Evolutionary conservation across 495 filamentous ascomycete genomes (phyloP).

Genomic region (Copromyces sp.): DNA sequence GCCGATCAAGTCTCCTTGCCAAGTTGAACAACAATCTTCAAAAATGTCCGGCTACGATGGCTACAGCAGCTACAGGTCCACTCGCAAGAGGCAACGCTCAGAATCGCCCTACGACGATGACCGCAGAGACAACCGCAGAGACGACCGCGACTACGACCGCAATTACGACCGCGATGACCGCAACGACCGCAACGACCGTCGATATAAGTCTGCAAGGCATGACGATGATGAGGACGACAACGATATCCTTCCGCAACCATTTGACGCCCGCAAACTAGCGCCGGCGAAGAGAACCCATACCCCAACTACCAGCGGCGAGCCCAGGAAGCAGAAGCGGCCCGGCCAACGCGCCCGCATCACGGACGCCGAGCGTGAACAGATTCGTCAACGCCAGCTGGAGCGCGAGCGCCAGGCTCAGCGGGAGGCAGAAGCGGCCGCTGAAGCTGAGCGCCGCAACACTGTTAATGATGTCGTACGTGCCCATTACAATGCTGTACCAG

Average conservation of each 20-base stretch:
- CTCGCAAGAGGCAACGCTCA: conserved; percentile 5
- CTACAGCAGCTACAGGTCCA: conserved; percentile 2
- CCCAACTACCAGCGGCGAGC: conserved; percentile 25
- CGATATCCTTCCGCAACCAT: conserved; percentile 43
- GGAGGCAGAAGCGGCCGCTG: conserved; percentile 34
- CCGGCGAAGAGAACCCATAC: conserved; percentile 40
- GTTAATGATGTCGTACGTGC: conserved; percentile 79
- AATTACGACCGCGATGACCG: conserved; percentile 6
- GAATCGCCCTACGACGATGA: not conserved
- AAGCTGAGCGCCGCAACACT: conserved; percentile 32
- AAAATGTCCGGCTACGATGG: conserved; percentile 19
- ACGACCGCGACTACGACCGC: conserved; percentile 10
- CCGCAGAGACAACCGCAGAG: not conserved
- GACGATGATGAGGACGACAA: conserved; percentile 5
- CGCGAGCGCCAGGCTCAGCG: conserved; percentile 51
- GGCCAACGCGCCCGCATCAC: conserved; percentile 71
- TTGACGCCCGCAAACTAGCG: conserved; percentile 44
- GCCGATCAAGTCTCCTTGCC: not conserved
- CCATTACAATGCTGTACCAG: conserved; percentile 93
- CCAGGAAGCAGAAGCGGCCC: conserved; percentile 75
- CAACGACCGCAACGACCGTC: not conserved
- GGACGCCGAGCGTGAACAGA: conserved; percentile 55
- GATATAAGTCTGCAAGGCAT: conserved; percentile 1
- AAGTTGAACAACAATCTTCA: not conserved
- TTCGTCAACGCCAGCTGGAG: conserved; percentile 56